Evolutionary conservation across 2,329 filamentous ascomycete species (phyloP).

Genomic region (Didymella sp.): DNA sequence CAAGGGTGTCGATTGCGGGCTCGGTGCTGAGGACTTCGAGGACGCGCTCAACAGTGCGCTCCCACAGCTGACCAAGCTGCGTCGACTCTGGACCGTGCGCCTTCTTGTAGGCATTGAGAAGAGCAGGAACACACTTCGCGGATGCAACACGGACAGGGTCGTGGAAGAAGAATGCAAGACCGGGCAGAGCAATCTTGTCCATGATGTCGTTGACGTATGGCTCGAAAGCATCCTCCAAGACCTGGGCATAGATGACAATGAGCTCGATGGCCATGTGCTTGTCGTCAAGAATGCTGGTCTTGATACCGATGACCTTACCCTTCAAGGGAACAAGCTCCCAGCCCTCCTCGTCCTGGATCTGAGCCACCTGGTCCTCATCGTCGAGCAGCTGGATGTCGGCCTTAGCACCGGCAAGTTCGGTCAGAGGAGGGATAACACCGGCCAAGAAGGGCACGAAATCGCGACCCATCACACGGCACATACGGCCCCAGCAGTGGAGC

Average conservation of each 20-base stretch:
- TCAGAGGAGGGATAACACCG: conserved; percentile 91
- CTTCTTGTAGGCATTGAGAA: conserved; percentile 93
- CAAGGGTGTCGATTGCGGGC: conserved; percentile 92
- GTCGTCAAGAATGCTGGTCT: conserved; percentile 94
- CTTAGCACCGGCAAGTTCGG: conserved; percentile 91
- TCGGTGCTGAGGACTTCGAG: conserved; percentile 93
- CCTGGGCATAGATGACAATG: conserved; percentile 94
- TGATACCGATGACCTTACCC: conserved; percentile 98
- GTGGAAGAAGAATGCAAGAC: conserved; percentile 98
- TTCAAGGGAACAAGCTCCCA: conserved; percentile 98
- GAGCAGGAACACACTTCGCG: conserved; percentile 90
- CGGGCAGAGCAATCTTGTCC: conserved; percentile 94
- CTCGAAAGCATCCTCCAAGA: conserved; percentile 90
- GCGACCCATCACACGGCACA: conserved; percentile 90
- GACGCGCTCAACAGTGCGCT: conserved; percentile 83
- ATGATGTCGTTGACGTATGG: conserved; percentile 92
- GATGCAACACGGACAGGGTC: conserved; percentile 95
- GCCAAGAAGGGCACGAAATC: conserved; percentile 94
- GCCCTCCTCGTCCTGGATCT: conserved; percentile 91
- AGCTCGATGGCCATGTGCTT: conserved; percentile 99
- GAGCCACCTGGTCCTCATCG: conserved; percentile 91
- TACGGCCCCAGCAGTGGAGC: conserved; percentile 98
- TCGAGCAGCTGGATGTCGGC: conserved; percentile 96
- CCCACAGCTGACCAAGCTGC: conserved; percentile 84
- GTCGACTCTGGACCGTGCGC: conserved; percentile 81